Evolutionary conservation across 345 rosid genomes (phyloP), one percentile per base, ranked within the genome.

Genomic region (Salix brachista): DNA sequence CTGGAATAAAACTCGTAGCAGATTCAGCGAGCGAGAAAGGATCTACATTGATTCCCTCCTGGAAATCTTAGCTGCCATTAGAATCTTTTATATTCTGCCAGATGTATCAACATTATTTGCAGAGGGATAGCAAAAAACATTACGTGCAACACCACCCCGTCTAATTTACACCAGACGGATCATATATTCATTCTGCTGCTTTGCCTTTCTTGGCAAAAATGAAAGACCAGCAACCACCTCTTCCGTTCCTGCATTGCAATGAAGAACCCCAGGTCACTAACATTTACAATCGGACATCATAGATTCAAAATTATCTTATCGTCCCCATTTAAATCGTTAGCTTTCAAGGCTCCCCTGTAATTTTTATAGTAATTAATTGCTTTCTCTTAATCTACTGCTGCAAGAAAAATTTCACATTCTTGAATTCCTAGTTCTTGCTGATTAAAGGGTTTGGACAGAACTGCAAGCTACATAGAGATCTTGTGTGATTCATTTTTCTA

Each of bases 181-280:
- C 61, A 42, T 41, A 41, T 41, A 10, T 67, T 78, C 66, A 69
- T 28, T 58, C 65, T 19, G n/a, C 73, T 8, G 23, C 73, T 76
- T 70, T 82, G 68, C 71, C 44, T 19, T 73, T 82, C 80, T 73
- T 75, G 21, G 14, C 26, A 77, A 84, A 37, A 65, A 89, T 79
- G 79, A 87, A 87, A 69, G 84, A 41, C 56, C 89, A 88, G 87
- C 97, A 92, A 72, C 90, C 83, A 4, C 69, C 73, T 8, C 73
- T 75, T 75, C 11, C 77, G 58, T 77, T 64, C 85, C 94, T 92
- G 91, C 87, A 44, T 77, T 67, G 23, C 65, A 60, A 54, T 34
- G 52, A 65, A 21, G 7, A 69, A 48, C 2, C 14, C 69, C 71
- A 67, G 6, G 14, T 41, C n/a, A 67, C 9, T 19, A 54, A 21